Conservation (phyloP, 768 basidiomycete genomes). For the Coprinopsis sp. region DNA sequence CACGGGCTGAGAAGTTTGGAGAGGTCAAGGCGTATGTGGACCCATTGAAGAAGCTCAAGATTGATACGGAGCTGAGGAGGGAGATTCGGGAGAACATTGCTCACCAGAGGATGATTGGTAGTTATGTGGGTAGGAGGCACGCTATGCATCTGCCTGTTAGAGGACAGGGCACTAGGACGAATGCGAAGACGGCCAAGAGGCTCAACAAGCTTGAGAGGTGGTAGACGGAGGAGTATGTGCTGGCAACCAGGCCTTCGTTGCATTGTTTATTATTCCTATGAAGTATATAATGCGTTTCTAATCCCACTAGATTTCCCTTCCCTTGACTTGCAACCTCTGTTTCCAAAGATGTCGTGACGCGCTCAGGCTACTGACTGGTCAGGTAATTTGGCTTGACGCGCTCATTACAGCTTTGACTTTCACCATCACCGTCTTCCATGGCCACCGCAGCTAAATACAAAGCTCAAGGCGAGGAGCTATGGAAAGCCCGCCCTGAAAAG, state of each 20-base stretch:
- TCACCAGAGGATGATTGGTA: slow-evolving; percentile 91
- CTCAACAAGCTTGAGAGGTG: slow-evolving; percentile 80
- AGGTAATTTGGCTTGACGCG: too few species aligned
- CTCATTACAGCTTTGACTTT: too few species aligned
- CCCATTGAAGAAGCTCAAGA: slow-evolving; percentile 67
- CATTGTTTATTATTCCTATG: background rate
- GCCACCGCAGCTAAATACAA: slow-evolving; percentile 82
- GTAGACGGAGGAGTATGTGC: slow-evolving; percentile 7
- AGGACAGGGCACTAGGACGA: slow-evolving; percentile 89
- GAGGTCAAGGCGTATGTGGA: slow-evolving; percentile 37
- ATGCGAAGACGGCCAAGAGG: slow-evolving; percentile 86
- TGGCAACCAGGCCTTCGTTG: background rate
- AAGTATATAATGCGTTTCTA: too few species aligned
- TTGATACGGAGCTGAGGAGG: slow-evolving; percentile 83
- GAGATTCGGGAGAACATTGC: slow-evolving; percentile 87
- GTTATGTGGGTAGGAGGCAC: slow-evolving; percentile 89
- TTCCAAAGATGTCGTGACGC: too few species aligned
- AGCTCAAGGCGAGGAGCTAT: slow-evolving; percentile 87
- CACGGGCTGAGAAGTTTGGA: slow-evolving; percentile 19
- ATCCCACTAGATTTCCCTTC: too few species aligned
- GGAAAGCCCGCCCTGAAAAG: slow-evolving; percentile 94
- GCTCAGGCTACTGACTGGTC: too few species aligned
- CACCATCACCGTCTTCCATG: slow-evolving; percentile 37
- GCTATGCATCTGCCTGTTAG: slow-evolving; percentile 91
- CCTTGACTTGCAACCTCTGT: too few species aligned